Evolutionary conservation across 2,329 filamentous ascomycete genomes (phyloP).

Genomic region (Curvularia verruculosa): DNA sequence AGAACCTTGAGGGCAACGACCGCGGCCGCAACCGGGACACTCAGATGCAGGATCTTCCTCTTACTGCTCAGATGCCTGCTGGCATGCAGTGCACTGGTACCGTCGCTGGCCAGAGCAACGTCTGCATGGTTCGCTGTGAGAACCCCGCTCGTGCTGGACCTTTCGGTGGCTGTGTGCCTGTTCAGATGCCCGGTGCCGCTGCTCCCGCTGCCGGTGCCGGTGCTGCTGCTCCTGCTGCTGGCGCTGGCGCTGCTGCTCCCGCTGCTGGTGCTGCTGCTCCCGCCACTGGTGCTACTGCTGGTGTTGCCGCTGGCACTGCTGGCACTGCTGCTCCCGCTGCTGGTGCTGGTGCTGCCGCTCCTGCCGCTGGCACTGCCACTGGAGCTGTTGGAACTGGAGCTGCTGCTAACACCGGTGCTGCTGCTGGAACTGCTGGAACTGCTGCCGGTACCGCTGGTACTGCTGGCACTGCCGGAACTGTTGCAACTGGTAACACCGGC

Average conservation of each 20-base stretch:
- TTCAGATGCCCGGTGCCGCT: constrained; percentile 55
- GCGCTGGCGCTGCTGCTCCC: not conserved
- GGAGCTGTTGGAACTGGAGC: constrained; percentile 11
- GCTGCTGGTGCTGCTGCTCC: constrained; percentile 9
- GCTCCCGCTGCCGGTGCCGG: constrained; percentile 9
- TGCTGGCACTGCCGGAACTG: constrained; percentile 3
- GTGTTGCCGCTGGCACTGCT: constrained; percentile 6
- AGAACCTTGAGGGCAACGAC: constrained; percentile 59
- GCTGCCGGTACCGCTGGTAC: constrained; percentile 7
- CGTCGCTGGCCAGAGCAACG: constrained; percentile 63
- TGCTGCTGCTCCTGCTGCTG: not conserved
- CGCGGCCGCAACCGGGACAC: constrained; percentile 52
- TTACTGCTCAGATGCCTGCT: constrained; percentile 64
- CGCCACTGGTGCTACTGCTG: constrained; percentile 6
- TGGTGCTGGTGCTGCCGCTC: constrained; percentile 5
- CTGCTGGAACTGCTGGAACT: constrained; percentile 12
- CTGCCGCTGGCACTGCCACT: constrained; percentile 3
- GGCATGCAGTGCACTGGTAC: constrained; percentile 64
- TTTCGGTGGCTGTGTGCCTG: constrained; percentile 66
- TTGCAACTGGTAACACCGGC: constrained; percentile 4
- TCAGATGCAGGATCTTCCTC: constrained; percentile 50
- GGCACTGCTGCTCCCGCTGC: constrained; percentile 7
- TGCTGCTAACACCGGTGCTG: constrained; percentile 13
- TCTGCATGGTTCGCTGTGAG: constrained; percentile 68
- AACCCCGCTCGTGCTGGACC: constrained; percentile 66